Base-by-base conservation (phyloP, 2,329 filamentous ascomycete genomes). In the Diaporthe citriasiana region DNA sequence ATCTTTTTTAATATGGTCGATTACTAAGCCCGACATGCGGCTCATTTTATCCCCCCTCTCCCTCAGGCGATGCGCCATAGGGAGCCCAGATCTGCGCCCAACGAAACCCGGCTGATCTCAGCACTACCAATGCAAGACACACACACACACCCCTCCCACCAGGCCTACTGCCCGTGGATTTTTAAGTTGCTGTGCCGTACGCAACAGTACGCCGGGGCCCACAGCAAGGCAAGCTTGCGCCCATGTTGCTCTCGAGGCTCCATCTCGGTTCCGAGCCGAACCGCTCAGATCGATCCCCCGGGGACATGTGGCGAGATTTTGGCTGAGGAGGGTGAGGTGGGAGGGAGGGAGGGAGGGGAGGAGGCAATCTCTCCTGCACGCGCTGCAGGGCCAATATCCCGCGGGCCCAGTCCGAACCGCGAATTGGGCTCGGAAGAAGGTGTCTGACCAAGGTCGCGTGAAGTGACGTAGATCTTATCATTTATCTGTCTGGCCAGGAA, bases 41-140 rank as follows among this genome's bases (percentile, higher is more conserved):
- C 63, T 68, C 63, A 27, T 68, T 68, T 40, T 30, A 53, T 68
- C n/a, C 33, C 63, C 33, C 63, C 33, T 68, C 63, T 38, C 33
- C 63, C 47, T 27, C 47, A 68, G 45, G 30, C 63, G 63, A 68
- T 68, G 63, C 63, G 47, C 47, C 47, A 53, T 68, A 68, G 33
- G 63, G 63, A 63, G 56, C 45, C 51, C 22, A 63, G 70, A 63
- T 71, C 56, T 60, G 40, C 70, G 55, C 35, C 57, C 42, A 59
- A 33, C 30, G 70, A 63, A 60, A 53, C 50, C 70, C 70, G 47
- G 70, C 70, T 71, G 45, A 71, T 60, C 53, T 71, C 70, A 71
- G 70, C 70, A 71, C 70, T 71, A 71, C 70, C 45, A 51, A 71
- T 57, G 70, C 70, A 63, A 51, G 70, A 71, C 70, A 71, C 70